A percentile compares a stretch with the other conserved stretches of the same genome.
Conservation (phyloP, 805 yeast species). For the Metschnikowia reukaufii region DNA sequence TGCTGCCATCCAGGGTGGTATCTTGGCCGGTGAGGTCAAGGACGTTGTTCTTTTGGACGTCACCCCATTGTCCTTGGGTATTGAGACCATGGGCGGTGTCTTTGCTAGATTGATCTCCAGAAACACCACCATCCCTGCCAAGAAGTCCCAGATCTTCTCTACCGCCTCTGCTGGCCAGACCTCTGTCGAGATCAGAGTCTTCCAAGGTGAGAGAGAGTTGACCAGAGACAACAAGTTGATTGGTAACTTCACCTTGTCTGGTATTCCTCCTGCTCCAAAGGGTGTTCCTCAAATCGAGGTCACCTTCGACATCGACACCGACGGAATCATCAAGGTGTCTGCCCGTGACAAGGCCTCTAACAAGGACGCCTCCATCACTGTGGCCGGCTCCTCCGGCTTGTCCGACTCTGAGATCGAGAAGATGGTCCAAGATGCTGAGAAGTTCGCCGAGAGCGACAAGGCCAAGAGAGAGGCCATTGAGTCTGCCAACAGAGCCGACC, state of each 20-base stretch:
- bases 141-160: conserved; percentile 92
- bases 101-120: conserved; percentile 89
- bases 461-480: conserved; percentile 82
- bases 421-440: conserved; percentile 89
- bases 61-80: conserved; percentile 89
- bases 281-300: conserved; percentile 95
- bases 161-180: conserved; percentile 97
- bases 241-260: conserved; percentile 93
- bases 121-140: conserved; percentile 95
- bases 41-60: conserved; percentile 89
- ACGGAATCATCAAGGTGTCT: conserved; percentile 93
- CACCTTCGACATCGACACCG: conserved; percentile 94
- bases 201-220: conserved; percentile 99
- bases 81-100: conserved; percentile 97
- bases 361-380: conserved; percentile 93
- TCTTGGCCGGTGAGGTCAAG: conserved; percentile 90
- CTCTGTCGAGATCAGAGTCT: conserved; percentile 94
- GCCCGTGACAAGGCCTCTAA: conserved; percentile 92
- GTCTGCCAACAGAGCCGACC: conserved; percentile 81
- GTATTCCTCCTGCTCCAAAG: conserved; percentile 95
- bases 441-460: conserved; percentile 83
- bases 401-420: conserved; percentile 86
- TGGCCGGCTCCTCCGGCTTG: conserved; percentile 93
- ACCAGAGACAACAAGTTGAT: conserved; percentile 96
- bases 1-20: conserved; percentile 98